phyloP scores from a whole-genome alignment of 1,284 basidiomycete species.

The Cryptococcus deneoformans region DNA sequence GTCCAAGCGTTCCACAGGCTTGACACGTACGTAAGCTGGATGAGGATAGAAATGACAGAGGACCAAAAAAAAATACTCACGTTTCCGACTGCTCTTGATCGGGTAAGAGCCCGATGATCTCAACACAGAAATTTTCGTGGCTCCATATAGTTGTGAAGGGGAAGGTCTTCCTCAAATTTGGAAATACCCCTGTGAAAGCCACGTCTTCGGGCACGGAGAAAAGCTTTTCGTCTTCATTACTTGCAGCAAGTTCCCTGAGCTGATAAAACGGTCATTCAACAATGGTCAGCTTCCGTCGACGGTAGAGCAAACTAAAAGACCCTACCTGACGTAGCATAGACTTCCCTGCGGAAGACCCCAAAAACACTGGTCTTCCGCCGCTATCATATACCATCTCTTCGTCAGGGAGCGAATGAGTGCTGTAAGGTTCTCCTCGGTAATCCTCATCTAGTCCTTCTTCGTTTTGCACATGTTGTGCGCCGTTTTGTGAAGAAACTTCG shows the following conservation, averaged over 20 bases:
- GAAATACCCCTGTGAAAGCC: conserved; percentile 46
- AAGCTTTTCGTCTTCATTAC: conserved; percentile 23
- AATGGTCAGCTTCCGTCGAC: neutral
- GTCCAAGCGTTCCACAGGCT: conserved; percentile 39
- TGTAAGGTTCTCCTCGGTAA: conserved; percentile 35
- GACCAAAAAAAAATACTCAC: conserved; percentile 14
- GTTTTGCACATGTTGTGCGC: neutral
- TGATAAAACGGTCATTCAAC: neutral
- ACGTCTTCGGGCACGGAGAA: conserved; percentile 41
- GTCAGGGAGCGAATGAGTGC: conserved; percentile 33
- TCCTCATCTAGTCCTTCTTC: conserved; percentile 6
- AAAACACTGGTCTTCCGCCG: conserved; percentile 36
- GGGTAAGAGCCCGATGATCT: conserved; percentile 46
- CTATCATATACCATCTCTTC: conserved; percentile 42
- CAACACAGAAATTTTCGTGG: conserved; percentile 48
- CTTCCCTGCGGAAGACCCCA: conserved; percentile 41
- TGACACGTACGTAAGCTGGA: neutral
- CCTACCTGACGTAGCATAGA: conserved; percentile 40
- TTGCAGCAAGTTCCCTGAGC: conserved; percentile 31
- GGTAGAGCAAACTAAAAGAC: too few relatives aligned
- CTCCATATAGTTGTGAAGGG: conserved; percentile 52
- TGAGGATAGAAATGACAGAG: neutral
- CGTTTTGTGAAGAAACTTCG: neutral
- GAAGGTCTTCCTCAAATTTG: conserved; percentile 47
- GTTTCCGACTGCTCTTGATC: conserved; percentile 39